Percentiles rank a stretch among this genome's conserved stretches.
Evolutionary conservation across 2,329 filamentous ascomycete genomes (phyloP).

Genomic region (Sporothrix mexicana): DNA sequence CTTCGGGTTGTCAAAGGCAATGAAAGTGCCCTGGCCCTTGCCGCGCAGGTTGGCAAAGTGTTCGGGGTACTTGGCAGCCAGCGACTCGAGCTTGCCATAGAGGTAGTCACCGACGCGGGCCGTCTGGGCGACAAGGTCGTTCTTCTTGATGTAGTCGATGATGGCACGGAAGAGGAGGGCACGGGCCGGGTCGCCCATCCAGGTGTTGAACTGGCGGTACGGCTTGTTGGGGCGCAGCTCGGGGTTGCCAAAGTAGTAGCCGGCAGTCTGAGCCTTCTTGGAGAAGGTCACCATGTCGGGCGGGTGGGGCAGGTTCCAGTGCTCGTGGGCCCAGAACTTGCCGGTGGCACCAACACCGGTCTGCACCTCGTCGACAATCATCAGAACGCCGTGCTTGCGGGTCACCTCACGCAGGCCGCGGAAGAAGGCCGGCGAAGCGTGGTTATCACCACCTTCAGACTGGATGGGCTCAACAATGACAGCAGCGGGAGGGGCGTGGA

Average conservation of each 20-base stretch:
- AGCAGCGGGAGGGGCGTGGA: conserved; percentile 79
- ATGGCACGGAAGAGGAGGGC: conserved; percentile 87
- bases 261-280: conserved; percentile 93
- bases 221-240: conserved; percentile 86
- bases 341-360: conserved; percentile 91
- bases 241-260: conserved; percentile 86
- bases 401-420: conserved; percentile 80
- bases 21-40: conserved; percentile 87
- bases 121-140: conserved; percentile 80
- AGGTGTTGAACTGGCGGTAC: conserved; percentile 96
- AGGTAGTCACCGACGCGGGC: conserved; percentile 80
- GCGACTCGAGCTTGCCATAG: conserved; percentile 68
- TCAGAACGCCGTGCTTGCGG: conserved; percentile 74
- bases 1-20: conserved; percentile 85
- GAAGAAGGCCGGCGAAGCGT: conserved; percentile 88
- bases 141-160: conserved; percentile 75
- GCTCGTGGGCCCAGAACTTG: conserved; percentile 96
- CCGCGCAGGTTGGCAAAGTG: conserved; percentile 85
- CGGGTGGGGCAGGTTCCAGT: conserved; percentile 80
- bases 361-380: conserved; percentile 95
- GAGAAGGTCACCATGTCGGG: conserved; percentile 95
- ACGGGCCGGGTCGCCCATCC: conserved; percentile 91
- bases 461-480: conserved; percentile 90
- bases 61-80: conserved; percentile 73
- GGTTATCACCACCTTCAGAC: conserved; percentile 94